phyloP scores from a whole-genome alignment of 371 early-diverging fungal genomes.

The Mortierella sp. region DNA sequence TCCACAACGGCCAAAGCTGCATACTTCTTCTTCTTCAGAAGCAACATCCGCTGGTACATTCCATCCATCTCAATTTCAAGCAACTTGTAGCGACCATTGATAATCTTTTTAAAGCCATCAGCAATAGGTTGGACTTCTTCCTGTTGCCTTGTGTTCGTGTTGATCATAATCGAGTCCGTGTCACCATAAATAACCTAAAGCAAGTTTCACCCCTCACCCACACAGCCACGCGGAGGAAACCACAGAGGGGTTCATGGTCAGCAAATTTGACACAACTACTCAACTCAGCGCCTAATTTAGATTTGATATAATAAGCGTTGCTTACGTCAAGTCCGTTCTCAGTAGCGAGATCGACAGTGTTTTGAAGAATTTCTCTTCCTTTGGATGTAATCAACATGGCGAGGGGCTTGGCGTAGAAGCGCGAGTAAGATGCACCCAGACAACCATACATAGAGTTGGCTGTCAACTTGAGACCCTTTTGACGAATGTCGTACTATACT shows the following conservation, averaged over 20 bases:
- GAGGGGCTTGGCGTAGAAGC: conserved; percentile 98
- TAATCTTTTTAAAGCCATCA: conserved; percentile 79
- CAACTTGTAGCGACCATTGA: conserved; percentile 93
- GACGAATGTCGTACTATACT: conserved; percentile 89
- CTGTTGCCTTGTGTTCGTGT: conserved; percentile 88
- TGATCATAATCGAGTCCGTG: conserved; percentile 99
- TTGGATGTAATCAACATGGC: conserved; percentile 98
- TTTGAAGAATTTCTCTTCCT: conserved; percentile 98
- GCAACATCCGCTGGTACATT: conserved; percentile 90
- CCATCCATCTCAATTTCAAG: conserved; percentile 99
- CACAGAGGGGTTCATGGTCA: too few species aligned
- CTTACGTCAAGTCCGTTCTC: conserved; percentile 78
- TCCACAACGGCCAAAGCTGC: conserved; percentile 88
- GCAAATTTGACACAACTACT: too few species aligned
- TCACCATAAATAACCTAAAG: conserved; percentile 98
- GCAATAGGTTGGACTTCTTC: conserved; percentile 86
- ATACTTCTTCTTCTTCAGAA: conserved; percentile 99
- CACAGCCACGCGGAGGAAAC: too few species aligned
- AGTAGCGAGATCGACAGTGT: conserved; percentile 92
- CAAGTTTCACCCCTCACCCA: background rate
- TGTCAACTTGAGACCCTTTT: conserved; percentile 98
- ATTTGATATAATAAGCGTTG: too few species aligned
- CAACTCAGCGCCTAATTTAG: too few species aligned
- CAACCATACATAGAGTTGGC: conserved; percentile 99
- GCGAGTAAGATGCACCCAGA: conserved; percentile 94